Percentiles rank a stretch among this genome's conserved stretches.
phyloP scores from a whole-genome alignment of 345 rosid genomes.

The Heritiera fomes region DNA sequence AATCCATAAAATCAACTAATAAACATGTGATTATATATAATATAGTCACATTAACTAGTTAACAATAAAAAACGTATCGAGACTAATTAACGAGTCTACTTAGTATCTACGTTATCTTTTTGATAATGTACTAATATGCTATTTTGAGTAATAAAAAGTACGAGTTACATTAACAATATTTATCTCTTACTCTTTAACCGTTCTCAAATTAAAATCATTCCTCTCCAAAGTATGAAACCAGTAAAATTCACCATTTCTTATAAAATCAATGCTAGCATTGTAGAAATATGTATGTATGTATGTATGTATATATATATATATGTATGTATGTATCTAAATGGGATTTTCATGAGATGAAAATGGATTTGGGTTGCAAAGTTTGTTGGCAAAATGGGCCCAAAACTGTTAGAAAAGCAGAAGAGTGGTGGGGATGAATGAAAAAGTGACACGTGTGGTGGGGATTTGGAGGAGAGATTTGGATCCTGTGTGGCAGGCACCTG shows the following conservation, averaged over 20 bases:
- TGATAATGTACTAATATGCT: neutral
- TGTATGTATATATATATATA: no score
- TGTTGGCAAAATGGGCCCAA: neutral
- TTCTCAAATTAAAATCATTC: neutral
- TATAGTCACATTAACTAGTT: conserved; percentile 2
- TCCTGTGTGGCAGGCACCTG: neutral
- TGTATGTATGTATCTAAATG: neutral
- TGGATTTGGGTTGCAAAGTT: neutral
- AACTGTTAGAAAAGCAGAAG: neutral
- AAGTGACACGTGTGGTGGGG: neutral
- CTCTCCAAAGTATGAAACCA: neutral
- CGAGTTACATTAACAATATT: neutral
- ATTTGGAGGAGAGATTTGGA: neutral
- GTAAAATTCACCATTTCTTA: neutral
- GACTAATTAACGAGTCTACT: neutral
- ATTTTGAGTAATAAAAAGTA: neutral
- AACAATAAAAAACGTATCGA: neutral
- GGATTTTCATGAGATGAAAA: neutral
- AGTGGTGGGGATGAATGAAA: neutral
- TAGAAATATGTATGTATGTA: no score
- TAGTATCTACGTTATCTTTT: neutral
- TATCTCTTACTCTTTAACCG: neutral
- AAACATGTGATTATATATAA: conserved; percentile 19
- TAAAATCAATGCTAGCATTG: no score
- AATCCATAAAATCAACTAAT: conserved; percentile 12